Evolutionary conservation across 108 stramenopile genomes (phyloP).

Genomic region (Cyclotella cryptica): DNA sequence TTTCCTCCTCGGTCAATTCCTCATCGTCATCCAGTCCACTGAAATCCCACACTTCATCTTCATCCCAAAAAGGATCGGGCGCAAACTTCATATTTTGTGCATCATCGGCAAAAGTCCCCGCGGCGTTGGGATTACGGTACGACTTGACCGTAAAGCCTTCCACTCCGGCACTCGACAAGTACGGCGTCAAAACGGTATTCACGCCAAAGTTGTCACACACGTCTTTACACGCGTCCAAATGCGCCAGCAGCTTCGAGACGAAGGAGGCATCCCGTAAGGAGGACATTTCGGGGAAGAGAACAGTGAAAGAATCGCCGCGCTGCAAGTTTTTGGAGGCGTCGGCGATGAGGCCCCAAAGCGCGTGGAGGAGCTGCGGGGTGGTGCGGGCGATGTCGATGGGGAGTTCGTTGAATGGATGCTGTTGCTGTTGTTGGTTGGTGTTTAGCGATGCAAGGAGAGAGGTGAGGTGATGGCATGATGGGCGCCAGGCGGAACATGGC

Average conservation of each 20-base stretch:
- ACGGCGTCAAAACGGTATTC: conserved; percentile 68
- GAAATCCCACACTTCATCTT: conserved; percentile 83
- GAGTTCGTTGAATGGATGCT: neutral
- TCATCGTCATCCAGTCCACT: conserved; percentile 68
- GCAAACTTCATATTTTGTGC: conserved; percentile 66
- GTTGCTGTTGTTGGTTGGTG: neutral
- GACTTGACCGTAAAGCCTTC: conserved; percentile 80
- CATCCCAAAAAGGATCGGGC: conserved; percentile 90
- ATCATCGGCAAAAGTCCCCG: conserved; percentile 25
- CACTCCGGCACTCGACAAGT: conserved; percentile 33
- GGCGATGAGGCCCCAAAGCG: conserved; percentile 73
- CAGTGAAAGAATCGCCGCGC: conserved; percentile 68
- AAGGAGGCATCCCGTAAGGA: conserved; percentile 55
- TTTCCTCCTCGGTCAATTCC: conserved; percentile 23
- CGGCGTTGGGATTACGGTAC: conserved; percentile 65
- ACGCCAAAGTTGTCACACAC: conserved; percentile 87
- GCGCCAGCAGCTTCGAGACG: conserved; percentile 71
- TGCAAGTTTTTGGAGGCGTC: conserved; percentile 63
- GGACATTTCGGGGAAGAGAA: conserved; percentile 77
- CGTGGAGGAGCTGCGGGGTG: conserved; percentile 73
- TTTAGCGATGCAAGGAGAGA: neutral
- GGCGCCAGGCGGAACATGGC: neutral
- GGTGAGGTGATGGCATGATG: neutral
- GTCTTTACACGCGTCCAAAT: conserved; percentile 89
- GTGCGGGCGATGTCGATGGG: conserved; percentile 58